Conservation (phyloP, 495 filamentous ascomycete species). For the Penicillium pulvis region DNA sequence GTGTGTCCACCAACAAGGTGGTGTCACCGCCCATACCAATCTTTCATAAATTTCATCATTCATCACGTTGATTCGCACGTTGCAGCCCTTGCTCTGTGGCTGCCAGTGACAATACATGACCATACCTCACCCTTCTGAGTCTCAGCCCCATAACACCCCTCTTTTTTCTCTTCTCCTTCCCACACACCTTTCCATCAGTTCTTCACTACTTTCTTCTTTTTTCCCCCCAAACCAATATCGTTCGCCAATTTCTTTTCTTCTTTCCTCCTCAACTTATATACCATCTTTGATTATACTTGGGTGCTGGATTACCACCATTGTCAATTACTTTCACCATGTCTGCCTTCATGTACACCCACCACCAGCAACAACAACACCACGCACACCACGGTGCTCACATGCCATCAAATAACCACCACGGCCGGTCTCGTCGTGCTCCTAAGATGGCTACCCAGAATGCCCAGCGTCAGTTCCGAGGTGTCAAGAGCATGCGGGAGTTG, state of each 20-base stretch:
- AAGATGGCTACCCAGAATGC: slow-evolving; percentile 78
- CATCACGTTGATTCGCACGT: neutral
- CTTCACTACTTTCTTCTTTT: slow-evolving; percentile 8
- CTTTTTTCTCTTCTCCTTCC: slow-evolving; percentile 29
- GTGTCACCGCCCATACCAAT: slow-evolving; percentile 7
- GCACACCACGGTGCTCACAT: slow-evolving; percentile 51
- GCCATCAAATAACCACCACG: slow-evolving; percentile 74
- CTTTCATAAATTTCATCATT: neutral
- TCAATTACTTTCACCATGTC: slow-evolving; percentile 57
- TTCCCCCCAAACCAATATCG: slow-evolving; percentile 34
- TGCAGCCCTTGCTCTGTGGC: neutral
- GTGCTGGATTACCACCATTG: slow-evolving; percentile 36
- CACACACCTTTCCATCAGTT: slow-evolving; percentile 29
- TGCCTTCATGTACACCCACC: slow-evolving; percentile 67
- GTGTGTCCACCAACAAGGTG: slow-evolving; percentile 1
- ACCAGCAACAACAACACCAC: slow-evolving; percentile 62
- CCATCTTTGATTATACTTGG: slow-evolving; percentile 30
- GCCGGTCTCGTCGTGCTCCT: slow-evolving; percentile 84
- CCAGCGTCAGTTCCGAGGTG: slow-evolving; percentile 81
- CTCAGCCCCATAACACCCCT: slow-evolving; percentile 32
- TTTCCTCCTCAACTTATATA: slow-evolving; percentile 38
- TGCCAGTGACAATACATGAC: slow-evolving; percentile 9
- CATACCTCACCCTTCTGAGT: slow-evolving; percentile 13
- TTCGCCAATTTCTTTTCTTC: slow-evolving; percentile 18
- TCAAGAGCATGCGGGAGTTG: slow-evolving; percentile 85